Evolutionary conservation across 2,329 filamentous ascomycete genomes (phyloP), one percentile per base, ranked within the genome.

Genomic region (Botryosphaeria dothidea): DNA sequence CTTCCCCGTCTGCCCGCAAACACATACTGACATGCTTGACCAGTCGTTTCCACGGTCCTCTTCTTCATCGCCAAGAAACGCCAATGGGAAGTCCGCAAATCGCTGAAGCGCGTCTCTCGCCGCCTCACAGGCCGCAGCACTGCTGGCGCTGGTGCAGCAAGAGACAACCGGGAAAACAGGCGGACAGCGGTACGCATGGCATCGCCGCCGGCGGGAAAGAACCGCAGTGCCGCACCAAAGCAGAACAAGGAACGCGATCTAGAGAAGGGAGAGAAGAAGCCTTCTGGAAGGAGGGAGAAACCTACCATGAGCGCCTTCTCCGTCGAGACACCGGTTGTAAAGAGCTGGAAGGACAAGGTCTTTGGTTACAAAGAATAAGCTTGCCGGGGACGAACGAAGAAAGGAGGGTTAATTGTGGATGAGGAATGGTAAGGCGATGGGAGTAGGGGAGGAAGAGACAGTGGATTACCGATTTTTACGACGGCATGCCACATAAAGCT

Each of bases 61-160:
- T 96, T 91, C 80, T 92, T 89, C 76, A 75, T 94, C 41, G 90
- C 92, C 64, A 95, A 95, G 83, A 93, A 92, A 80, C 87, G 89
- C 52, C 91, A 93, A 77, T 95, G 92, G 92, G 90, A 88, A 69
- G 82, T 95, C 69, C 86, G 88, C 66, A 87, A 91, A 73, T 90
- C 84, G 31, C 82, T 96, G 65, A 85, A 89, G 64, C 86, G 86
- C 68, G 93, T 91, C 1, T 82, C 81, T 17, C 77, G 80, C 48
- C 79, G 80, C 27, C 66, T 83, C 49, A 82, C 81, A 1, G 79
- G 79, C 21, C 78, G 79, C 54, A 46, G 56, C 41, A 71, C 72
- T 58, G 71, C 72, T 52, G 65, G 65, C 60, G 71, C 72, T 52
- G 65, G 65, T 46, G 25, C 8, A 6, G 48, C 38, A 49, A 58